Conservation (phyloP, 495 filamentous ascomycete species). For the Penicillium subrubescens region DNA sequence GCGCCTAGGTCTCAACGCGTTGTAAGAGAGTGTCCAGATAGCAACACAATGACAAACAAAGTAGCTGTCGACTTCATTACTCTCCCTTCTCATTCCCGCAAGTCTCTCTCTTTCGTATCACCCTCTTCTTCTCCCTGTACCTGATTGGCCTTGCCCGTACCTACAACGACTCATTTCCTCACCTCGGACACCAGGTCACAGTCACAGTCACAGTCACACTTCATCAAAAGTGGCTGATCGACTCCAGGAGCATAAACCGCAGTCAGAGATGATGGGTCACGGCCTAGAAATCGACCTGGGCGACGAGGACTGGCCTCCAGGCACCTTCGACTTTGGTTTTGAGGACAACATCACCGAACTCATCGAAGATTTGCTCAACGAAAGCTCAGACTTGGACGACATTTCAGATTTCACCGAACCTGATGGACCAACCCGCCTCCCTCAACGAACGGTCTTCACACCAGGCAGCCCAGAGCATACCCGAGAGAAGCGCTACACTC, state of each 20-base stretch:
- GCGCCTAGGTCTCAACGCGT: not conserved
- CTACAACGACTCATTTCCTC: not conserved
- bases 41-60: not conserved
- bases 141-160: not conserved
- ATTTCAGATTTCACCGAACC: not conserved
- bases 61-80: not conserved
- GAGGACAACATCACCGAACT: not conserved
- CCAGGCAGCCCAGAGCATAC: slow-evolving; percentile 4
- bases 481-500: slow-evolving; percentile 3
- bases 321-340: not conserved
- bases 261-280: not conserved
- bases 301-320: not conserved
- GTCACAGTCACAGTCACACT: not conserved
- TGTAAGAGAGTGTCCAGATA: not conserved
- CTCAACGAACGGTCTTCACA: not conserved
- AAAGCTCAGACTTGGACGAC: not conserved
- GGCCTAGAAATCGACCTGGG: not conserved
- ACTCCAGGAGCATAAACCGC: not conserved
- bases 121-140: not conserved
- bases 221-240: not conserved
- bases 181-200: not conserved
- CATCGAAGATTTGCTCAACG: not conserved
- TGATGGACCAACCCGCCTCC: not conserved
- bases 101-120: not conserved
- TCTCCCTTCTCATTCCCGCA: not conserved